phyloP scores from a whole-genome alignment of 2,329 filamentous ascomycete genomes.

The Chrysoporthe austroafricana region DNA sequence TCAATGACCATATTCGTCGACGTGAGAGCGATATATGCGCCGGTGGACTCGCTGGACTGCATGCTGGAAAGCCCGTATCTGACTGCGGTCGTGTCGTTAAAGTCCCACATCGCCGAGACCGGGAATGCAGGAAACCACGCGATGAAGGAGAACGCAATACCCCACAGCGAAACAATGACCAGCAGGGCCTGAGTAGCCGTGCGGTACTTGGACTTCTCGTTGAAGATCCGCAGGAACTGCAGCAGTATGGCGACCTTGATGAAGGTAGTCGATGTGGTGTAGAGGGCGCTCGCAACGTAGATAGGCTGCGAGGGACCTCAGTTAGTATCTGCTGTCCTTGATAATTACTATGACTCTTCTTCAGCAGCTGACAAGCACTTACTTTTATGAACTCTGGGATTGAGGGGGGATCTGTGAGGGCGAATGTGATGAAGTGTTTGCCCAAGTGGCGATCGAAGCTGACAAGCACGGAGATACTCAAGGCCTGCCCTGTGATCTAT shows the following conservation, averaged over 20 bases:
- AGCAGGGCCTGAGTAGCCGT: constrained; percentile 30
- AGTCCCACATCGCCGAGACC: constrained; percentile 33
- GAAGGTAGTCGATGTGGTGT: constrained; percentile 33
- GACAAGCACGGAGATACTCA: neutral
- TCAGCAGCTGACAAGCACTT: neutral
- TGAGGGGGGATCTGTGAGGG: neutral
- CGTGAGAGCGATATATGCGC: constrained; percentile 36
- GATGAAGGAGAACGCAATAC: constrained; percentile 33
- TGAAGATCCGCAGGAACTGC: constrained; percentile 36
- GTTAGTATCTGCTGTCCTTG: neutral
- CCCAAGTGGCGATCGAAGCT: constrained; percentile 16
- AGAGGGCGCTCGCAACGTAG: constrained; percentile 34
- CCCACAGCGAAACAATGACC: constrained; percentile 32
- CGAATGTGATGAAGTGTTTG: constrained; percentile 18
- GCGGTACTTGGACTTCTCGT: constrained; percentile 20
- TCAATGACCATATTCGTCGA: constrained; percentile 39
- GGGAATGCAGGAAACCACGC: constrained; percentile 36
- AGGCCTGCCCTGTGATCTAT: neutral
- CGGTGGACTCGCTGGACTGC: constrained; percentile 32
- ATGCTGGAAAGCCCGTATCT: constrained; percentile 39
- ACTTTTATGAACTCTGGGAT: constrained; percentile 17
- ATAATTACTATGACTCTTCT: neutral
- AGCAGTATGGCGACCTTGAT: constrained; percentile 37
- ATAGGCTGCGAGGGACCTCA: constrained; percentile 26
- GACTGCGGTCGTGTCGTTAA: constrained; percentile 18